Percentiles rank a stretch among this genome's conserved stretches.
phyloP scores from a whole-genome alignment of 2,329 filamentous ascomycete genomes.

The Penicillium janthinellum region DNA sequence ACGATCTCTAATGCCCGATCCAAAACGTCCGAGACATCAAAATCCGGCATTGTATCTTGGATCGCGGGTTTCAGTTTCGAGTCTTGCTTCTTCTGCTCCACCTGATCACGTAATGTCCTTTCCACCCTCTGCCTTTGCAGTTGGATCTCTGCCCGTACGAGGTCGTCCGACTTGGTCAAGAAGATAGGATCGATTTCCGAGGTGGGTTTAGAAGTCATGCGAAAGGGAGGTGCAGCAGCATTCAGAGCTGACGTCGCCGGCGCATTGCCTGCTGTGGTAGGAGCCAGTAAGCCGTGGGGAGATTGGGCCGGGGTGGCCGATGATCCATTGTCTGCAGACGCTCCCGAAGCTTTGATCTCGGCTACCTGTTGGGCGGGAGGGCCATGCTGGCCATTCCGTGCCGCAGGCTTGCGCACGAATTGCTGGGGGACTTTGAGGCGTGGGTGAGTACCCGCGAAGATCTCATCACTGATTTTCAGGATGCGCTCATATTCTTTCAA shows the following conservation, averaged over 20 bases:
- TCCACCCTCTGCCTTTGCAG: slow-evolving; percentile 82
- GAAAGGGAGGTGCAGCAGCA: slow-evolving; percentile 37
- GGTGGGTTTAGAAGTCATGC: slow-evolving; percentile 51
- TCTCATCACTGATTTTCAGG: slow-evolving; percentile 74
- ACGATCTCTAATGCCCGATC: slow-evolving; percentile 71
- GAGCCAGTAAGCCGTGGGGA: slow-evolving; percentile 23
- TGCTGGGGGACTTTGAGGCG: slow-evolving; percentile 60
- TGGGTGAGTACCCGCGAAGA: slow-evolving; percentile 71
- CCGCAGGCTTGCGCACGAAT: slow-evolving; percentile 48
- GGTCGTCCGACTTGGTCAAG: slow-evolving; percentile 80
- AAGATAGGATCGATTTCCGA: slow-evolving; percentile 80
- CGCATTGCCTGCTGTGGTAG: slow-evolving; percentile 22
- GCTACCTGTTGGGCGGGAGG: slow-evolving; percentile 33
- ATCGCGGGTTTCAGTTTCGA: slow-evolving; percentile 52
- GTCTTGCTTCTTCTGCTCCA: slow-evolving; percentile 63
- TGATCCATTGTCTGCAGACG: slow-evolving; percentile 15
- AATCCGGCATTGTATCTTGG: slow-evolving; percentile 61
- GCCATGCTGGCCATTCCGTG: slow-evolving; percentile 38
- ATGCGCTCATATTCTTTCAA: slow-evolving; percentile 77
- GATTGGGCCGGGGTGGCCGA: slow-evolving; percentile 17
- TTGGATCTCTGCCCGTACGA: slow-evolving; percentile 79
- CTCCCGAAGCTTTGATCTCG: slow-evolving; percentile 17
- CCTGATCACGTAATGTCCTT: slow-evolving; percentile 72
- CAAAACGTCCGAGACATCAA: slow-evolving; percentile 73
- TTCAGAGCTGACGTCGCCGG: slow-evolving; percentile 24